phyloP scores from a whole-genome alignment of 208 protist species.

The Herpetomonas tarakana region DNA sequence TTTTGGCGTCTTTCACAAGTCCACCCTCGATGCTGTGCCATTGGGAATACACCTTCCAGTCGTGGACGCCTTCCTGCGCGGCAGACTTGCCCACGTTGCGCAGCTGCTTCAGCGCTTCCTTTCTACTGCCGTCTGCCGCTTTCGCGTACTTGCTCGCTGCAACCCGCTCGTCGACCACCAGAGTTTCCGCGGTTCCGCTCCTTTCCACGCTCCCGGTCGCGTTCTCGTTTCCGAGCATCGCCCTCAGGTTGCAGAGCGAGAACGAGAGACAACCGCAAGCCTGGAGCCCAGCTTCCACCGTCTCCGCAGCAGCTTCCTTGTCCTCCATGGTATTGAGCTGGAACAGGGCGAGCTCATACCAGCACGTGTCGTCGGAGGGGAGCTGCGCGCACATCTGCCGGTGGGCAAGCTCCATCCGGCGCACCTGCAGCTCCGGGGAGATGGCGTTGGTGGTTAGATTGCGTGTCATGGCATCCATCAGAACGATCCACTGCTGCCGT shows the following conservation, averaged over 20 bases:
- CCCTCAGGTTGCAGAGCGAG: conserved; percentile 37
- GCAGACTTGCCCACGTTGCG: conserved; percentile 62
- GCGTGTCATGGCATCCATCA: conserved; percentile 40
- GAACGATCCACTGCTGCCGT: conserved; percentile 38
- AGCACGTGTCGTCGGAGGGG: conserved; percentile 55
- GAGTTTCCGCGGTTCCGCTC: background rate
- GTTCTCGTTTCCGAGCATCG: conserved; percentile 10
- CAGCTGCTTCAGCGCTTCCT: conserved; percentile 32
- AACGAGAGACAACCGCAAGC: conserved; percentile 33
- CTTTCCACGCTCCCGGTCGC: conserved; percentile 2
- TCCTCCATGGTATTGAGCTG: conserved; percentile 49
- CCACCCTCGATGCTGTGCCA: conserved; percentile 55
- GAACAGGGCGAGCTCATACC: conserved; percentile 78
- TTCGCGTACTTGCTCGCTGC: conserved; percentile 9
- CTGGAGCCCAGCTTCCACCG: conserved; percentile 25
- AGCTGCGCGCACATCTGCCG: conserved; percentile 79
- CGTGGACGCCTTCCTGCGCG: conserved; percentile 39
- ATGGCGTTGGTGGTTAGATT: conserved; percentile 18
- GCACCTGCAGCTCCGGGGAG: conserved; percentile 41
- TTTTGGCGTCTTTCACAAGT: conserved; percentile 45
- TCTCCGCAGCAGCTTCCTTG: conserved; percentile 31
- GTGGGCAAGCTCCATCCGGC: conserved; percentile 77
- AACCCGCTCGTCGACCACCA: conserved; percentile 22
- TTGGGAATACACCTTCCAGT: conserved; percentile 83
- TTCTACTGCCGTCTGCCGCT: conserved; percentile 17